phyloP scores from a whole-genome alignment of 768 basidiomycete species.

The Auriscalpium microsporum region DNA sequence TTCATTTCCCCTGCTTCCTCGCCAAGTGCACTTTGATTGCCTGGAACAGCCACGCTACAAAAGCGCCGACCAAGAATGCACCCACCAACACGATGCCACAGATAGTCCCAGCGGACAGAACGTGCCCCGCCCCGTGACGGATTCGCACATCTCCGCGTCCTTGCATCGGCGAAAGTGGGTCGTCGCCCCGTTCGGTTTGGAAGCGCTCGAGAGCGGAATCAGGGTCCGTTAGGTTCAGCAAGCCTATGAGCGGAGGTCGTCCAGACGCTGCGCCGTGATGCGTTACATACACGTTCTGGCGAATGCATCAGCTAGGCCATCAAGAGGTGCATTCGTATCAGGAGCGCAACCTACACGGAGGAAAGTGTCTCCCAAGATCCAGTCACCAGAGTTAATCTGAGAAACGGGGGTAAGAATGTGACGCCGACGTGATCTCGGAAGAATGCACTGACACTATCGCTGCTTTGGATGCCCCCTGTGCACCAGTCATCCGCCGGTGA shows the following conservation, averaged over 20 bases:
- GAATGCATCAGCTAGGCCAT: constrained; percentile 8
- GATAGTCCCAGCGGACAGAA: constrained; percentile 9
- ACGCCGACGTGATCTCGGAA: neutral
- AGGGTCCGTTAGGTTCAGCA: constrained; percentile 37
- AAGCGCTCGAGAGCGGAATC: constrained; percentile 30
- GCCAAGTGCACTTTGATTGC: no score
- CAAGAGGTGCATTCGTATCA: constrained; percentile 1
- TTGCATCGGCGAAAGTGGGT: constrained; percentile 22
- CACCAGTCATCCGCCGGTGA: constrained; percentile 39
- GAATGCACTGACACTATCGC: constrained; percentile 39
- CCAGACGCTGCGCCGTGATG: constrained; percentile 35
- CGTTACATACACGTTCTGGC: constrained; percentile 45
- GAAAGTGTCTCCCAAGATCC: constrained; percentile 53
- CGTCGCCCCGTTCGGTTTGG: constrained; percentile 33
- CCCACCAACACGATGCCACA: constrained; percentile 16
- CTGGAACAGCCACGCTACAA: neutral
- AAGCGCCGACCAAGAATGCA: neutral
- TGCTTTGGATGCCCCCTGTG: constrained; percentile 47
- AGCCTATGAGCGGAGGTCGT: constrained; percentile 36
- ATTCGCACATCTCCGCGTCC: constrained; percentile 10
- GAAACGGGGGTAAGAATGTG: neutral
- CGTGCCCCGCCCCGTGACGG: neutral
- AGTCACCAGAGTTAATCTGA: constrained; percentile 49
- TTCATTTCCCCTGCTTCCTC: neutral
- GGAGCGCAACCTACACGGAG: constrained; percentile 33